A percentile compares a stretch with the other conserved stretches of the same genome.
Conservation (phyloP, 1,284 basidiomycete genomes). For the Microbotryum saponariae region DNA sequence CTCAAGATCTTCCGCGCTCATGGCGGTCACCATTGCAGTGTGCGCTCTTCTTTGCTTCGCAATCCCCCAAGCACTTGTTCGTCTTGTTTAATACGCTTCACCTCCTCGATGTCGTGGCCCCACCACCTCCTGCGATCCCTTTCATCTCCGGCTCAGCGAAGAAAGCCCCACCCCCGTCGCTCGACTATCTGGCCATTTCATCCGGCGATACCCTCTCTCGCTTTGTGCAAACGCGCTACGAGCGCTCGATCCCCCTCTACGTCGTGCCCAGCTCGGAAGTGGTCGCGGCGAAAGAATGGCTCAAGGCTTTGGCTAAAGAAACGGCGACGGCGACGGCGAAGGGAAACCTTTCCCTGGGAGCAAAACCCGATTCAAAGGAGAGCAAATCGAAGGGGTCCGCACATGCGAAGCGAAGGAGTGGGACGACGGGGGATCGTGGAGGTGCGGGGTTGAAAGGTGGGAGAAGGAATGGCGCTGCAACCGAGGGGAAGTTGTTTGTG, state of each 20-base stretch:
- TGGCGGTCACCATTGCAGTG: constrained; percentile 21
- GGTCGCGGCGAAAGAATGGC: constrained; percentile 5
- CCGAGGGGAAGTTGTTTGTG: no score
- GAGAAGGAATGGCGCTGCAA: no score
- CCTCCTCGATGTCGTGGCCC: neutral
- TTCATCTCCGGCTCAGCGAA: neutral
- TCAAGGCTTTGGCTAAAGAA: constrained; percentile 4
- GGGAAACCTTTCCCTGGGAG: no score
- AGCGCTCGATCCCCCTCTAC: neutral
- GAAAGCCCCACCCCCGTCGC: neutral
- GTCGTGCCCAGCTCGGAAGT: constrained; percentile 1
- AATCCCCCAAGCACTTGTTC: neutral
- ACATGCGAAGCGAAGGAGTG: no score
- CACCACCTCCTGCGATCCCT: constrained; percentile 2
- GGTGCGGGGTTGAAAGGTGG: no score
- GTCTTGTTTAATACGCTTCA: neutral
- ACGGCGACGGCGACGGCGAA: neutral
- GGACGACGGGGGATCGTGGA: no score
- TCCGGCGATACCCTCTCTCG: constrained; percentile 18
- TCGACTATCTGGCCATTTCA: constrained; percentile 22
- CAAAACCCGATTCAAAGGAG: no score
- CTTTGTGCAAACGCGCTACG: neutral
- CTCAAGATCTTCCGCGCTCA: constrained; percentile 19
- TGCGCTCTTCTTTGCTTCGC: constrained; percentile 15
- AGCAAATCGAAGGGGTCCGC: no score